These are phyloP conservation scores for Pleurotus sapidus DNA, from an alignment of 768 basidiomycete genomes.

Conservation along the genomic window DNA sequence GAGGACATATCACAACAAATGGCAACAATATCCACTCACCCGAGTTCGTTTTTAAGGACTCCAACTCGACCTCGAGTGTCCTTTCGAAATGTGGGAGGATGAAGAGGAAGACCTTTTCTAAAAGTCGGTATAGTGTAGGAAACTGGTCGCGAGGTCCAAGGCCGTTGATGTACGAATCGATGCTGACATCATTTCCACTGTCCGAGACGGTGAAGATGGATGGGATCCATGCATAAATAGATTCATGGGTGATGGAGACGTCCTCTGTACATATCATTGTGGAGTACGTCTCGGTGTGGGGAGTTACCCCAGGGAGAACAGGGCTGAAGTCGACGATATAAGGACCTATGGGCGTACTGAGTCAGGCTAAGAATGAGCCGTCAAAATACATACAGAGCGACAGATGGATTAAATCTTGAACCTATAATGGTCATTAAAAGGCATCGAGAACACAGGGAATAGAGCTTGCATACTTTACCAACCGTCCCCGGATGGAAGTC, in stretches of 20 bases:
- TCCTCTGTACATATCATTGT: background rate
- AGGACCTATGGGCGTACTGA: background rate
- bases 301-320: conserved; percentile 6
- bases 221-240: conserved; percentile 13
- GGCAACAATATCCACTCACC: too few species aligned
- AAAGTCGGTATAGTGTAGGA: conserved; percentile 11
- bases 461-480: conserved; percentile 7
- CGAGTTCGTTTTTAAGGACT: too few species aligned
- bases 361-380: background rate
- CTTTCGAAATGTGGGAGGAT: conserved; percentile 11
- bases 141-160: conserved; percentile 11
- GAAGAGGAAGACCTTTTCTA: conserved; percentile 13
- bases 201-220: conserved; percentile 12
- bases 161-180: conserved; percentile 15
- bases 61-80: conserved; percentile 4
- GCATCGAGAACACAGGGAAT: background rate
- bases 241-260: background rate
- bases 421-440: background rate
- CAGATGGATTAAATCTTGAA: conserved; percentile 15
- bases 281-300: background rate
- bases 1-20: too few species aligned
- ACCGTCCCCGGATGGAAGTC: conserved; percentile 14
- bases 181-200: conserved; percentile 13
- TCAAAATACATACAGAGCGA: conserved; percentile 9
- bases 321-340: background rate